Conservation (phyloP, 805 yeast species). For the Cyberlindnera nakhonratchasimensis region DNA sequence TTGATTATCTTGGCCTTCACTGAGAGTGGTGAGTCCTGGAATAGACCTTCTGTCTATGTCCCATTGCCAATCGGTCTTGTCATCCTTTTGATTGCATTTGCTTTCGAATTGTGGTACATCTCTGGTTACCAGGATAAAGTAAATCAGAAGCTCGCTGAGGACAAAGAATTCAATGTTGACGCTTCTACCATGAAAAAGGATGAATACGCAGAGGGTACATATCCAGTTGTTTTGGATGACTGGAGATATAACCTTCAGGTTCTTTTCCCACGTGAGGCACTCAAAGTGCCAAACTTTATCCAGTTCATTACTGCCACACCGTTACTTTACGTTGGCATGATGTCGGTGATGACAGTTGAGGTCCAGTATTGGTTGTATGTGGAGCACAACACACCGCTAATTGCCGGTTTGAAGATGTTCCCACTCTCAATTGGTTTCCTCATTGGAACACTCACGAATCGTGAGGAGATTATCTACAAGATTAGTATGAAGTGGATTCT, state of each 20-base stretch:
- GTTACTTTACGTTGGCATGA: conserved; percentile 22
- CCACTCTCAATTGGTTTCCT: conserved; percentile 34
- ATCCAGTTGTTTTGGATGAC: background rate
- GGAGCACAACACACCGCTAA: conserved; percentile 30
- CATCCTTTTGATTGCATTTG: conserved; percentile 26
- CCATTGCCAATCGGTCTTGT: conserved; percentile 39
- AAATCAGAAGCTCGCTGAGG: background rate
- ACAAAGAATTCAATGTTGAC: background rate
- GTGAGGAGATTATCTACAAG: conserved; percentile 19
- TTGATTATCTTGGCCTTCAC: conserved; percentile 43
- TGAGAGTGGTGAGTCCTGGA: conserved; percentile 44
- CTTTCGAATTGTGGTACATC: conserved; percentile 31
- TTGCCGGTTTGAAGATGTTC: conserved; percentile 36
- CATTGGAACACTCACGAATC: conserved; percentile 30
- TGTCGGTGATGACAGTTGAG: conserved; percentile 21
- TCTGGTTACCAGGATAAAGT: conserved; percentile 17
- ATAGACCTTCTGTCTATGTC: conserved; percentile 38
- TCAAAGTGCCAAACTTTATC: conserved; percentile 28
- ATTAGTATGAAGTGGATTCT: conserved; percentile 25
- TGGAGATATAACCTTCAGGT: conserved; percentile 21
- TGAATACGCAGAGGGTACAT: background rate
- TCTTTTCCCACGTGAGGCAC: conserved; percentile 30
- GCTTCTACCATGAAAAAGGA: conserved; percentile 1
- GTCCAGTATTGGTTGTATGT: conserved; percentile 30
- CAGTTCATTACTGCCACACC: conserved; percentile 24